Base-by-base conservation (phyloP, 2,329 filamentous ascomycete genomes). In the Arthrobotrys iridis region DNA sequence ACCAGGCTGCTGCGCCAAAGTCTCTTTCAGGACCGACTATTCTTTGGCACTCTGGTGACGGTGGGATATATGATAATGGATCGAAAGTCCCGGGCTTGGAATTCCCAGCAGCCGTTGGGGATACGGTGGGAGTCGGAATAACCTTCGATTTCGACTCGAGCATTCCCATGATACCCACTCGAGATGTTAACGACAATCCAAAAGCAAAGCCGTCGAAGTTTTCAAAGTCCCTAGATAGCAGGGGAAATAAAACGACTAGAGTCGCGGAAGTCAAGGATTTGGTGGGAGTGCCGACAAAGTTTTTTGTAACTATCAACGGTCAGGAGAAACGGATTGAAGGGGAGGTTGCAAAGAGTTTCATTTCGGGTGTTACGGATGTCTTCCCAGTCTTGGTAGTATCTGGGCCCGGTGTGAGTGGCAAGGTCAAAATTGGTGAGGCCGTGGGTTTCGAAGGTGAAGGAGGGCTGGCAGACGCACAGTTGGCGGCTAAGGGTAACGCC, bases 181-280 rank as follows among this genome's bases (percentile, higher is more conserved):
- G 63, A 57, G 71, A 75, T 50, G 71, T 75, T 3, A 52, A 55
- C 4, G 71, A 75, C 22, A 75, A 68, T 52, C 63, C 71, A n/a
- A 68, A 46, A 24, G 40, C 57, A 0, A 75, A 75, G 41, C 13
- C 63, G 3, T 48, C 46, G n/a, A 63, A 59, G 20, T 26, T 75
- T 8, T 75, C 71, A 30, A 75, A 68, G 15, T 59, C 63, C 10
- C 35, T 75, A 4, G 71, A 75, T 18, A 62, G 41, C 28, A 68
- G 52, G 18, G 71, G 71, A 8, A 75, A 75, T 15, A 65, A 68
- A 28, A 75, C 71, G 3, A 64, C 71, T 2, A 59, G 71, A 24
- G 37, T 68, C 13, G 71, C 71, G 41, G 71, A 75, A 10, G 57
- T 43, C 0, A 66, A 60, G 10, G 63, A 68, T 48, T 22, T 75